Evolutionary conservation across 768 basidiomycete species (phyloP).

Genomic region (Agrocybe pediades): DNA sequence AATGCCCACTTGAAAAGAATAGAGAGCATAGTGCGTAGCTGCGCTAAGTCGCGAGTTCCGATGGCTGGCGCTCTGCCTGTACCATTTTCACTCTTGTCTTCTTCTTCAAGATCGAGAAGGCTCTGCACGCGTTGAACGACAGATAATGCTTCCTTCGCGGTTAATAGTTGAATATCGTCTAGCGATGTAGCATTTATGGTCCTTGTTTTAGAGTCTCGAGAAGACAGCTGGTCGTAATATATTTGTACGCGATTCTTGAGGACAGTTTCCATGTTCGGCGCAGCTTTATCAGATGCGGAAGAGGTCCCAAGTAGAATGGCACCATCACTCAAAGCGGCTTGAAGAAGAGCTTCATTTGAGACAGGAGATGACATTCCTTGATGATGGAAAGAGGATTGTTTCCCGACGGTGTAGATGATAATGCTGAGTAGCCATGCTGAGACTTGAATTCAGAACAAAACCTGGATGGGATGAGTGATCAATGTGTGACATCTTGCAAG

Average conservation of each 20-base stretch:
- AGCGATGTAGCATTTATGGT: slow-evolving; percentile 14
- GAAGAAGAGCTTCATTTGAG: not conserved
- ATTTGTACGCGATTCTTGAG: slow-evolving; percentile 39
- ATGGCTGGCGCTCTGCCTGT: slow-evolving; percentile 35
- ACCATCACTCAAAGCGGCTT: not conserved
- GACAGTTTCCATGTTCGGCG: slow-evolving; percentile 35
- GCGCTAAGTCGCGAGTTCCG: slow-evolving; percentile 66
- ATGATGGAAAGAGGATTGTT: too few relatives aligned
- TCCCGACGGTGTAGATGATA: too few relatives aligned
- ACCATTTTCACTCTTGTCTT: slow-evolving; percentile 2
- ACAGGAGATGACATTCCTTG: not conserved
- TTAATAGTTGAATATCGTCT: slow-evolving; percentile 49
- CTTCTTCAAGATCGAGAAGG: slow-evolving; percentile 28
- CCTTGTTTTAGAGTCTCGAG: slow-evolving; percentile 10
- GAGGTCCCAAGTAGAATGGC: not conserved
- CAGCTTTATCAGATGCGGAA: slow-evolving; percentile 16
- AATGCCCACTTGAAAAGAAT: slow-evolving; percentile 75
- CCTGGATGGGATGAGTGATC: too few relatives aligned
- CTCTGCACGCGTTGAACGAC: slow-evolving; percentile 50
- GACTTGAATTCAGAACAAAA: too few relatives aligned
- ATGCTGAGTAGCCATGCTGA: too few relatives aligned
- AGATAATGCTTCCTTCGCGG: slow-evolving; percentile 56
- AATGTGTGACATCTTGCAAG: too few relatives aligned
- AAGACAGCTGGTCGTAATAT: slow-evolving; percentile 34
- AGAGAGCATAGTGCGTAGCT: slow-evolving; percentile 64